Evolutionary conservation across 129 eudicot genomes (phyloP).

Genomic region (Flaveria trinervia): DNA sequence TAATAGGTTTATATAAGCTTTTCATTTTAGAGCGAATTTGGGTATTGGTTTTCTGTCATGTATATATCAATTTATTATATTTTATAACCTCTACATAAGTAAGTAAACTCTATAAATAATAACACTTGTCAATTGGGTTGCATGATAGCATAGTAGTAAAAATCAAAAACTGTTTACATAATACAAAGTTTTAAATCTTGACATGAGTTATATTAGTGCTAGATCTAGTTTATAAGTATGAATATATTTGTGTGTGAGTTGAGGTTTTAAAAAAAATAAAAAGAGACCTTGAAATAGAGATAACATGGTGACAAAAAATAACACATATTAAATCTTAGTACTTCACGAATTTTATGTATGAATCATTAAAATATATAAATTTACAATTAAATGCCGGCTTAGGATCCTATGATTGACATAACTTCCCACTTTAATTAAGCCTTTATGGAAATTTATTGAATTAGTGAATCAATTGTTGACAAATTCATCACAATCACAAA

Average conservation of each 20-base stretch:
- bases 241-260: too few relatives aligned
- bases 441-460: background rate
- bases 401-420: conserved; percentile 4
- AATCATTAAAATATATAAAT: background rate
- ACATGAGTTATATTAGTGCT: too few relatives aligned
- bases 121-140: too few relatives aligned
- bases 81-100: background rate
- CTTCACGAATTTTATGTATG: background rate
- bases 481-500: background rate
- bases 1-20: too few relatives aligned
- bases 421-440: conserved; percentile 2
- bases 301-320: background rate
- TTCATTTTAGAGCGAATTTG: too few relatives aligned
- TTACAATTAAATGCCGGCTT: background rate
- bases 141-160: too few relatives aligned
- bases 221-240: too few relatives aligned
- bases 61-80: too few relatives aligned
- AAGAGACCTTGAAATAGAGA: background rate
- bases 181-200: too few relatives aligned
- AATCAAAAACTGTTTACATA: too few relatives aligned
- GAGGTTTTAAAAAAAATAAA: too few relatives aligned
- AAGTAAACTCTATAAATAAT: background rate
- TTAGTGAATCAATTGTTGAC: conserved; percentile 7
- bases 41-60: background rate
- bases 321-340: background rate